Evolutionary conservation across 768 basidiomycete species (phyloP), one percentile per base, ranked within the genome.

Genomic region (Agrocybe pediades): DNA sequence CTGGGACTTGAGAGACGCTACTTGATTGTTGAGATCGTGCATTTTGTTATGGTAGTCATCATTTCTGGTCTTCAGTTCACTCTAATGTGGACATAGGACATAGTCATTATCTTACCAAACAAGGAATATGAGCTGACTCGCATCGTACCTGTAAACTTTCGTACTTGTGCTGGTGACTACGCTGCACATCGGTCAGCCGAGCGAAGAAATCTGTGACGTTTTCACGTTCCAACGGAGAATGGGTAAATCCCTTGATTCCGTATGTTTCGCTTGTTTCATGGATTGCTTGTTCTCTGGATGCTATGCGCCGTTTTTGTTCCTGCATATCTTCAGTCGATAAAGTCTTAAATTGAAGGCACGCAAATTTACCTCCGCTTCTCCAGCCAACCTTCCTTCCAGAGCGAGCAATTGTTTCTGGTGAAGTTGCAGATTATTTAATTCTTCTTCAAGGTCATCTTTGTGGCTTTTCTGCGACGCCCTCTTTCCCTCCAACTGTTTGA

Each of bases 161-260:
- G 9, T 84, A 80, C 53, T 88, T 85, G 11, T 69, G 60, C n/a
- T 76, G 82, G 56, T 88, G 86, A 55, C 77, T 80, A 29, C 81
- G 74, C 52, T 85, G 84, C 4, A 88, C 67, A 21, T 89, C 86
- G 3, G 71, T 74, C 2, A 97, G 71, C 46, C 80, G 81, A 8
- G 84, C 72, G 21, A 85, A 75, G 66, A 97, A 95, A 41, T 92
- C 88, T 24, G 79, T 67, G 17, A 94, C 78, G 65, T 92, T 82
- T 36, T 84, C 81, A 36, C 84, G 79, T 46, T 87, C 87, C 29
- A 95, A 75, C 1, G 87, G 86, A 0, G 84, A 78, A 45, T 84
- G 77, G 48, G 82, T 84, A 65, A 83, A 94, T 0, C 91, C 92
- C 46, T 84, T 83, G 60, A 98, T 86, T 8, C 80, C 77, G 60